Base-by-base conservation (phyloP, 345 rosid species). In the Salix arbutifolia region DNA sequence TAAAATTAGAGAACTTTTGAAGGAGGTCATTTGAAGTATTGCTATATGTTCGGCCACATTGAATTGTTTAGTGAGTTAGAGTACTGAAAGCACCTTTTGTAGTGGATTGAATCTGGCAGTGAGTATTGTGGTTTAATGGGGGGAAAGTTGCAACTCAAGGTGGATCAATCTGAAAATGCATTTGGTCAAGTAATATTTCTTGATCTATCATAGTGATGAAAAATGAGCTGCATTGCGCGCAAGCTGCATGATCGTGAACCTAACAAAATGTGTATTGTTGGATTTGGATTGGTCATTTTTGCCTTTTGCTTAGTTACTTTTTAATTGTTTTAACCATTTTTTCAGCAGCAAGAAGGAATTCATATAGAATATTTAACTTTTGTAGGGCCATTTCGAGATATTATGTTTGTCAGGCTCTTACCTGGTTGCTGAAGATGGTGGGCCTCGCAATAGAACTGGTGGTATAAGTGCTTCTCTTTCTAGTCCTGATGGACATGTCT, bases 401-500 rank as follows among this genome's bases (percentile, higher is more conserved):
- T 83, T 96, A 82, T 89, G 97, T 85, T 83, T 96, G 86, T 93
- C 97, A 5, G 99, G 99, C 67, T 96, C 97, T 66, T 96, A 90
- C 82, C 83, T 96, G 85, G 84, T 96, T 71, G 88, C 91, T 60
- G 99, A 96, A 84, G 97, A 91, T 67, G 97, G 94, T 72, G 93
- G 95, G 25, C 85, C 97, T 53, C 89, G 84, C 42, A 83, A 84
- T 75, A 87, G 99, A 79, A 90, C 89, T 33, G 99, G 99, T 23
- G 98, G 99, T 71, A 65, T 96, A 38, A 96, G 98, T 80, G 98
- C 89, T 78, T 94, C 99, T 12, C 91, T 96, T 79, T 90, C 96
- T 30, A 91, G 93, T 82, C 91, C 97, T 1, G 98, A 96, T 73
- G 98, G 99, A 64, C 93, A 87, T 31, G 97, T 96, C 61, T 71